A percentile compares a stretch with the other conserved stretches of the same genome.
Evolutionary conservation across 768 basidiomycete genomes (phyloP).

Genomic region (Leucogyrophana mollusca): DNA sequence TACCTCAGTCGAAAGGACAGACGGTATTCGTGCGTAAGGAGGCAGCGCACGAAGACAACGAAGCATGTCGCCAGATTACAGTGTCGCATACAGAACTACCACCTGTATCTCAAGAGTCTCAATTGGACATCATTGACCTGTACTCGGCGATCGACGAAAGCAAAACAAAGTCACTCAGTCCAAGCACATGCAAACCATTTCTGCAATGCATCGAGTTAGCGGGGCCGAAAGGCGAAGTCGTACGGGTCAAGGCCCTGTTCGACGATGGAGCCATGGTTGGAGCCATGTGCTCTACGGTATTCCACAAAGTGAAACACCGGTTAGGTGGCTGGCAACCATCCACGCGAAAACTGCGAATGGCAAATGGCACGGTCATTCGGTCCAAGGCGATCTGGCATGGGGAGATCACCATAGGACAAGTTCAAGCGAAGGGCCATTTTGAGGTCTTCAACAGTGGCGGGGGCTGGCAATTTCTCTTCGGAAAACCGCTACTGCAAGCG

Average conservation of each 20-base stretch:
- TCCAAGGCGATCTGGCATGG: slow-evolving; percentile 10
- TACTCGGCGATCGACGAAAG: neutral
- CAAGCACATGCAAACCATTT: neutral
- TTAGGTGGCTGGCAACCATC: slow-evolving; percentile 15
- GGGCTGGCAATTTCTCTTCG: slow-evolving; percentile 25
- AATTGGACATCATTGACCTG: neutral
- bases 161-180: no score
- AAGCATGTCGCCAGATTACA: no score
- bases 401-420: neutral
- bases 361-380: slow-evolving; percentile 18
- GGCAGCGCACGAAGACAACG: neutral
- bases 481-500: slow-evolving; percentile 24
- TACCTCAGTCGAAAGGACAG: neutral
- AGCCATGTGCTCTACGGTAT: slow-evolving; percentile 19
- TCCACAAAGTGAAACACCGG: slow-evolving; percentile 1
- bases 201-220: neutral
- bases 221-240: neutral
- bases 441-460: slow-evolving; percentile 20
- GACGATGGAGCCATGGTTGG: slow-evolving; percentile 32
- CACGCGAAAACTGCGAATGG: slow-evolving; percentile 26
- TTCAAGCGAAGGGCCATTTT: neutral
- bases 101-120: no score
- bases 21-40: neutral
- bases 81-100: no score
- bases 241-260: slow-evolving; percentile 9